phyloP scores from a whole-genome alignment of 2,329 filamentous ascomycete genomes.

The Nannizziopsis barbatae region DNA sequence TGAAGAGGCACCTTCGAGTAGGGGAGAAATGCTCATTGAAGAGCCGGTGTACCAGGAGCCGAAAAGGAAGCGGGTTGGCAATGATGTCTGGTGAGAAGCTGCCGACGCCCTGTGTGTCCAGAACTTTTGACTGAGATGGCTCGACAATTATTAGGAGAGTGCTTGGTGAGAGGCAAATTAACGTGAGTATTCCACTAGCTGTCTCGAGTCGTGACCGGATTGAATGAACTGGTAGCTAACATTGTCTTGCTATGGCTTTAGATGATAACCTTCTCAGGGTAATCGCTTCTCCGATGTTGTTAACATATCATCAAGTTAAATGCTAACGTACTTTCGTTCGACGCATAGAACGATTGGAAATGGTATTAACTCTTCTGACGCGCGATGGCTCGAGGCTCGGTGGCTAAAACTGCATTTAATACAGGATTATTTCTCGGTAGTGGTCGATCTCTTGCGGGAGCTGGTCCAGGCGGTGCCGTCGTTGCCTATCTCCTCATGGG shows the following conservation, averaged over 20 bases:
- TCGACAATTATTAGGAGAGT: slow-evolving; percentile 25
- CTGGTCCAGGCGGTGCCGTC: slow-evolving; percentile 34
- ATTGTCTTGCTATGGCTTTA: slow-evolving; percentile 13
- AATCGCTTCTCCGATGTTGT: not conserved
- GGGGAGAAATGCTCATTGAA: slow-evolving; percentile 13
- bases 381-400: too few species aligned
- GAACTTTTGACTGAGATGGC: not conserved
- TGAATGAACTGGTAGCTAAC: not conserved
- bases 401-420: slow-evolving; percentile 1
- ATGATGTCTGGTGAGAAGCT: slow-evolving; percentile 16
- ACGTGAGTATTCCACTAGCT: slow-evolving; percentile 16
- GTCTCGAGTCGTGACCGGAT: not conserved
- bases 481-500: slow-evolving; percentile 35
- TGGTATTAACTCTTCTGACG: slow-evolving; percentile 19
- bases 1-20: slow-evolving; percentile 6
- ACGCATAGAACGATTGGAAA: slow-evolving; percentile 31
- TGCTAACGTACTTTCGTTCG: slow-evolving; percentile 7
- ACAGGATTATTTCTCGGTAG: slow-evolving; percentile 33
- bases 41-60: slow-evolving; percentile 14
- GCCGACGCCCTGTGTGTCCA: not conserved
- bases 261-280: slow-evolving; percentile 40
- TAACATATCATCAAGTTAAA: not conserved
- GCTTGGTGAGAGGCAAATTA: slow-evolving; percentile 34
- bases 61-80: slow-evolving; percentile 12
- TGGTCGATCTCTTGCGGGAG: slow-evolving; percentile 32